Percentiles rank a stretch among this genome's conserved stretches.
These are phyloP conservation scores for Dicorynia guianensis DNA, from an alignment of 306 rosid species.

Conservation along the genomic window DNA sequence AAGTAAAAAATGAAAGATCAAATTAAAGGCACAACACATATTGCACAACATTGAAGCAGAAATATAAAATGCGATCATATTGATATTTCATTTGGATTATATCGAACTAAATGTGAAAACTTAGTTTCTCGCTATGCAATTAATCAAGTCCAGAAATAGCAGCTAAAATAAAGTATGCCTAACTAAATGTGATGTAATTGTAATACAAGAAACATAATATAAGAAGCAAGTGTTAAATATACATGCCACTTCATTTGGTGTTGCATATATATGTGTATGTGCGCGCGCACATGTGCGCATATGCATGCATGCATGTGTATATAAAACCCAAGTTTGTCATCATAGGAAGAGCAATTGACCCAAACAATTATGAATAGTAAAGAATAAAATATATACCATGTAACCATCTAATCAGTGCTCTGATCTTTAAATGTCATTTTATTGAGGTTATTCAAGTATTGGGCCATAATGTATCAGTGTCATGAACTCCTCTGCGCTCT, in stretches of 20 bases:
- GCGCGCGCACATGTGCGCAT: not conserved
- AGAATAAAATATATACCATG: slow-evolving; percentile 11
- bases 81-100: slow-evolving; percentile 9
- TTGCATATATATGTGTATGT: not conserved
- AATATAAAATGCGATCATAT: slow-evolving; percentile 27
- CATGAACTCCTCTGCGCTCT: not conserved
- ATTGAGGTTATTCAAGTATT: slow-evolving; percentile 4
- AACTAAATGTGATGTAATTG: slow-evolving; percentile 8
- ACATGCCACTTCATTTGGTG: not conserved
- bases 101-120: slow-evolving; percentile 20
- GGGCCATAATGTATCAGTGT: not conserved
- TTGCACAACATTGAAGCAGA: not conserved
- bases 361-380: not conserved
- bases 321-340: not conserved
- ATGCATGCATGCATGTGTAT: not conserved
- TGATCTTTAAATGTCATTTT: slow-evolving; percentile 19
- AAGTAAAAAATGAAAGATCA: slow-evolving; percentile 10
- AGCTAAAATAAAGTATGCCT: slow-evolving; percentile 3
- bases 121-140: not conserved
- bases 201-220: not conserved
- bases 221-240: not conserved
- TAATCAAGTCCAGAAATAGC: slow-evolving; percentile 29
- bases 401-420: not conserved
- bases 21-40: slow-evolving; percentile 24
- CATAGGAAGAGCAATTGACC: not conserved